Base-by-base conservation (phyloP, 148 eudicot genomes). In the Vaccinium myrtillus region DNA sequence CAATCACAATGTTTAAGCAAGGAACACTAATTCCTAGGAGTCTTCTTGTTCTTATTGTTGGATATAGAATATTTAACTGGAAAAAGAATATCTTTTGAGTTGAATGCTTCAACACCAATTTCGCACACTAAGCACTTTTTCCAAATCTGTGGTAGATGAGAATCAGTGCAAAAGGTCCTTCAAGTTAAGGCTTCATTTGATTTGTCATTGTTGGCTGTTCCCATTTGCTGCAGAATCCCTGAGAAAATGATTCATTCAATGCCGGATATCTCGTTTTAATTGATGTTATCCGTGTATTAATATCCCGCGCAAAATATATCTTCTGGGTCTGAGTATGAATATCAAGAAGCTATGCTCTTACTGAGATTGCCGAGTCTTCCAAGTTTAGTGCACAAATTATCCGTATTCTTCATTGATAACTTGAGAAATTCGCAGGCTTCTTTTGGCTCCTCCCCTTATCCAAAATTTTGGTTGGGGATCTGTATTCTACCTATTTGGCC, bases 381-480 rank as follows among this genome's bases (percentile, higher is more conserved):
- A 58, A 43, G 23, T 53, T 19, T 78, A 78, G 5, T 58, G 18
- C 59, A 70, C 2, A 56, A 30, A 8, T 74, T 85, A 15, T 75
- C 13, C 51, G 49, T 63, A 10, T 32, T 65, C 55, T 56, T 77
- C 13, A 56, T 84, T 48, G 51, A 46, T 59, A 7, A 86, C 49
- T 83, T 86, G 79, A 19, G 48, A 54, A 61, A 76, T 48, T 48
- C 82, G 83, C 95, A 97, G 99, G 94, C 96, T 95, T 90, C 90
- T 97, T 77, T 89, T 97, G 95, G 99, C 99, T 89, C 98, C 99
- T 87, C 92, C 96, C 19, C 91, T 97, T 25, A 97, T 97, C 84
- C 93, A 95, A 85, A 92, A 86, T 87, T 93, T 92, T 88, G 98
- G 99, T 83, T 97, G 99, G 99, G 99, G 88, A 89, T 97, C 96